phyloP scores from a whole-genome alignment of 164 flowering plant species.

The Kalanchoe fedtschenkoi region DNA sequence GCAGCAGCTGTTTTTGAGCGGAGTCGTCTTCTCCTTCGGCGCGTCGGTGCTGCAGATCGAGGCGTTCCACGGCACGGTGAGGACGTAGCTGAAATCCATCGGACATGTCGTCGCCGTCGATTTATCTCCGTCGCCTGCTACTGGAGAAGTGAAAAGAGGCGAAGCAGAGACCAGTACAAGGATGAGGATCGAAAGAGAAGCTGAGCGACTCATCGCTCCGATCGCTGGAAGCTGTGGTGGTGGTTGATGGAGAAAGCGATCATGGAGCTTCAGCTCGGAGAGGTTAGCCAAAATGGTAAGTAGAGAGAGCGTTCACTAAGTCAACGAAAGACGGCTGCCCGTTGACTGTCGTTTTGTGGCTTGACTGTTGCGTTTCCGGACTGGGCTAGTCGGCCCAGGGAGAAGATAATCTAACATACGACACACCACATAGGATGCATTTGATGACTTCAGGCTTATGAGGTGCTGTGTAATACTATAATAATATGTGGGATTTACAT shows the following conservation, averaged over 20 bases:
- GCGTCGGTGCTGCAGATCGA: constrained; percentile 22
- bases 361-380: background rate
- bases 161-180: background rate
- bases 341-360: background rate
- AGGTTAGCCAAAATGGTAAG: constrained; percentile 1
- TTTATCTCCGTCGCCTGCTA: background rate
- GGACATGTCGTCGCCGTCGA: constrained; percentile 28
- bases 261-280: background rate
- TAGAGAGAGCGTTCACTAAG: background rate
- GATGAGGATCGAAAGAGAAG: background rate
- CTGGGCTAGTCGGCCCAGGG: background rate
- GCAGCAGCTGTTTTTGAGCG: constrained; percentile 23
- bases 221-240: background rate
- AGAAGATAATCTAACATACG: too few relatives aligned
- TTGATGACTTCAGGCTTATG: too few relatives aligned
- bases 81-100: constrained; percentile 35
- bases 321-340: background rate
- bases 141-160: background rate
- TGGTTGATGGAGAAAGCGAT: background rate
- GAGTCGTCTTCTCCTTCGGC: background rate
- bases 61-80: constrained; percentile 39
- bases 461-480: too few relatives aligned
- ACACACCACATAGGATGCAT: too few relatives aligned
- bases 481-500: too few relatives aligned
- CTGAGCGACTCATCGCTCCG: background rate